Percentiles rank a stretch among this genome's conserved stretches.
These are phyloP conservation scores for Croton setiger DNA, from an alignment of 441 rosid genomes.

Conservation along the genomic window DNA sequence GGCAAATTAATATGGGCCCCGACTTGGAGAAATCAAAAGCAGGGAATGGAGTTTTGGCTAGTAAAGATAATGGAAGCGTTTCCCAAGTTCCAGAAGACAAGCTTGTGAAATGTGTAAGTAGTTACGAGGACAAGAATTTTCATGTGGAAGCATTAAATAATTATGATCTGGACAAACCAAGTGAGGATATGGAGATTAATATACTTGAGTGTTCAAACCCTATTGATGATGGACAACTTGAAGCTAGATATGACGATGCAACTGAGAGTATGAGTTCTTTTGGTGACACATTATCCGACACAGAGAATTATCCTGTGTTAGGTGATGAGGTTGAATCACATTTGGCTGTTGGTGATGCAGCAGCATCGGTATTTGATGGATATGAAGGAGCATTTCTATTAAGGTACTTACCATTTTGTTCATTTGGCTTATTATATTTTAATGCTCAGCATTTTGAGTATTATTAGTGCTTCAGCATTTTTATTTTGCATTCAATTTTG, in stretches of 20 bases:
- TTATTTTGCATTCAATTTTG: not conserved
- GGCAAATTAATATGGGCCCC: conserved; percentile 38
- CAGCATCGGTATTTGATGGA: conserved; percentile 22
- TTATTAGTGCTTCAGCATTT: not conserved
- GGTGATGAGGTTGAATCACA: conserved; percentile 76
- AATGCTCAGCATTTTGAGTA: not conserved
- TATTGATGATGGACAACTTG: conserved; percentile 16
- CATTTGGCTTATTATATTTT: not conserved
- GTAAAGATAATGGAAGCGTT: conserved; percentile 24
- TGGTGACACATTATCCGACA: conserved; percentile 49
- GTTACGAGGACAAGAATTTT: conserved; percentile 37
- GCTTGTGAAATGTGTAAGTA: conserved; percentile 32
- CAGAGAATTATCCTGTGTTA: conserved; percentile 28
- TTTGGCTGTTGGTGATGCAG: conserved; percentile 23
- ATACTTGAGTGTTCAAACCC: conserved; percentile 32
- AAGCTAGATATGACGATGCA: conserved; percentile 33
- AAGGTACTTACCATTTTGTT: conserved; percentile 28
- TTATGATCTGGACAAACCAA: conserved; percentile 19
- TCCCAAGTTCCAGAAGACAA: conserved; percentile 31
- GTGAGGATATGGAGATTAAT: conserved; percentile 49
- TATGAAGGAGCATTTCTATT: conserved; percentile 22
- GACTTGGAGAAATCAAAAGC: conserved; percentile 31
- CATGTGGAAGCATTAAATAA: conserved; percentile 20
- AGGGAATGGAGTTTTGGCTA: conserved; percentile 23
- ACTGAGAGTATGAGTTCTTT: conserved; percentile 82